Base-by-base conservation (phyloP, 2,329 filamentous ascomycete species). In the Triangularia setosa region DNA sequence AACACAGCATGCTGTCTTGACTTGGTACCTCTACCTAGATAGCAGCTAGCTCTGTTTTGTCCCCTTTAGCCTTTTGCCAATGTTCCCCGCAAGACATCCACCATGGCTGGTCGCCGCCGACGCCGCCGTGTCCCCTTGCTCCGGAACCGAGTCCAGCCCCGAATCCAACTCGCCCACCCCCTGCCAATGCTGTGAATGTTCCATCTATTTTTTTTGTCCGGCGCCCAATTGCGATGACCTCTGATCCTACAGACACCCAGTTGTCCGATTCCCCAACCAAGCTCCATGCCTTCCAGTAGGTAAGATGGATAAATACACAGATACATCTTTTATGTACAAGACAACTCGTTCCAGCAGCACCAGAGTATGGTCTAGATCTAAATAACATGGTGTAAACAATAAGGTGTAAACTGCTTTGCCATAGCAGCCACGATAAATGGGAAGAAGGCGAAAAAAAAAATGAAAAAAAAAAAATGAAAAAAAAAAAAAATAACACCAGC, bases 321-420 rank as follows among this genome's bases (percentile, higher is more conserved):
- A 48, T 48, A 21, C 40, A 18, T 48, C 3, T 48, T 48, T 48
- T 48, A 48, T 48, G 40, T 48, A 48, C 40, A 48, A 48, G 18
- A 48, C 18, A 23, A 48, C 40, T 48, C 40, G 7, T 14, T n/a
- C n/a, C 18, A 48, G 40, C 40, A 48, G 40, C 8, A 21, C 40
- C 40, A 48, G 30, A 18, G 21, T 21, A 21, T 21, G 18, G 40
- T 21, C 40, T 21, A 21, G 40, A n/a, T 48, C 40, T 48, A 12
- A 35, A 28, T 23, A 58, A 40, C 27, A 35, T 35, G 56, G 16
- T 58, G 56, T 58, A 58, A 58, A 58, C 56, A 58, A 40, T 58
- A 58, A 58, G 30, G 27, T 48, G 40, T 21, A 18, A 48, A 21
- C 40, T 48, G 8, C 40, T 21, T 48, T 48, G 40, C 40, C 18